These are phyloP conservation scores for Brettanomyces sp. DNA, from an alignment of 805 yeast species.

Conservation along the genomic window DNA sequence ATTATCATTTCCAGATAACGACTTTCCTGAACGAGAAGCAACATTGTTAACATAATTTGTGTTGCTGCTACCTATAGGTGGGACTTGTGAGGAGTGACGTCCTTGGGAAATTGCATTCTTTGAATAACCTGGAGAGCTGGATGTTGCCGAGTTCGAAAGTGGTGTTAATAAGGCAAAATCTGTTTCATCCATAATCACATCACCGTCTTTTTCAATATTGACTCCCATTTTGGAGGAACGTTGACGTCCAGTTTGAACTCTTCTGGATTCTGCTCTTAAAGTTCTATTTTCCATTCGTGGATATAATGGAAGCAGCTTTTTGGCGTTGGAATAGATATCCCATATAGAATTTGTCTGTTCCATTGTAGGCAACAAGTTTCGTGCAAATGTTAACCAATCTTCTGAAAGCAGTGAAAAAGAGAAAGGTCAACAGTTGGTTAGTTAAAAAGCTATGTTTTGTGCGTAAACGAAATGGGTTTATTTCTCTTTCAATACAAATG, in stretches of 20 bases:
- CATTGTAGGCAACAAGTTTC: background rate
- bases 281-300: slow-evolving; percentile 25
- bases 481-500: no score
- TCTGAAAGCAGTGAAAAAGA: no score
- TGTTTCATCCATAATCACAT: slow-evolving; percentile 8
- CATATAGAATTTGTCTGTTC: slow-evolving; percentile 26
- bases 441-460: no score
- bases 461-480: no score
- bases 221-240: background rate
- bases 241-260: slow-evolving; percentile 10
- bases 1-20: background rate
- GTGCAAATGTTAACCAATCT: no score
- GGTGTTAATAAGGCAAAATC: slow-evolving; percentile 14
- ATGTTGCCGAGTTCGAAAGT: slow-evolving; percentile 2
- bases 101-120: background rate
- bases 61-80: background rate
- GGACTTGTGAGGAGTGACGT: slow-evolving; percentile 2
- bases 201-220: slow-evolving; percentile 7
- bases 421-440: no score
- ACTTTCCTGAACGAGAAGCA: background rate
- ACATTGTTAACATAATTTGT: slow-evolving; percentile 1
- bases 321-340: slow-evolving; percentile 27
- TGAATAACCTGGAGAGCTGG: slow-evolving; percentile 5
- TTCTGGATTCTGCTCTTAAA: slow-evolving; percentile 20
- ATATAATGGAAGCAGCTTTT: slow-evolving; percentile 22